These are phyloP conservation scores for Rhodotorula sp. DNA, from an alignment of 1,284 basidiomycete species.

Conservation along the genomic window DNA sequence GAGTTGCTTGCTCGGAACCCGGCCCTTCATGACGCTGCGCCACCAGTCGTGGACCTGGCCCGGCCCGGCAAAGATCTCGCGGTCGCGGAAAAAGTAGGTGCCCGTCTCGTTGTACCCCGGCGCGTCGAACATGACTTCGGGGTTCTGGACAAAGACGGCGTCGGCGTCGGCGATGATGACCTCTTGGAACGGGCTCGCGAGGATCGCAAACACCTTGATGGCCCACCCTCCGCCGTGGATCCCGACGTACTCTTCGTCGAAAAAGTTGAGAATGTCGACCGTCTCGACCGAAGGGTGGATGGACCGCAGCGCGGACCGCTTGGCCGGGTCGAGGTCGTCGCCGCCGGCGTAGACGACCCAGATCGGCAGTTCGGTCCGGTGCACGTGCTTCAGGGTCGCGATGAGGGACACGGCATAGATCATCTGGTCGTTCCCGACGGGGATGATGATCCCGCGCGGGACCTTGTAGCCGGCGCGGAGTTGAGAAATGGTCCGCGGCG, in stretches of 20 bases:
- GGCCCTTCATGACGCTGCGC: conserved; percentile 31
- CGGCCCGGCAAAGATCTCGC: conserved; percentile 40
- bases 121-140: conserved; percentile 27
- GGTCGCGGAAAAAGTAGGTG: conserved; percentile 39
- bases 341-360: conserved; percentile 38
- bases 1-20: conserved; percentile 28
- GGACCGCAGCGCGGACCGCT: conserved; percentile 33
- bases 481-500: conserved; percentile 18
- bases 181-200: conserved; percentile 34
- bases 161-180: conserved; percentile 41
- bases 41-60: conserved; percentile 41
- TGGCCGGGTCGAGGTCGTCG: conserved; percentile 32
- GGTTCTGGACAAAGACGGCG: conserved; percentile 39
- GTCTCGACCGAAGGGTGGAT: conserved; percentile 36
- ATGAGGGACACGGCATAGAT: conserved; percentile 38
- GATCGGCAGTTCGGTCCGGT: conserved; percentile 37
- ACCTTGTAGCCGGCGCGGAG: conserved; percentile 16
- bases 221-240: conserved; percentile 40
- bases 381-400: conserved; percentile 39
- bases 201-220: conserved; percentile 39
- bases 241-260: conserved; percentile 36
- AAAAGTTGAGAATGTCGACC: conserved; percentile 35
- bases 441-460: conserved; percentile 33
- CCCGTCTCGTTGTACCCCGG: conserved; percentile 37
- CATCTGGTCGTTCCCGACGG: conserved; percentile 39